Evolutionary conservation across 2,329 filamentous ascomycete species (phyloP), one percentile per base, ranked within the genome.

Genomic region (Neofusicoccum sp.): DNA sequence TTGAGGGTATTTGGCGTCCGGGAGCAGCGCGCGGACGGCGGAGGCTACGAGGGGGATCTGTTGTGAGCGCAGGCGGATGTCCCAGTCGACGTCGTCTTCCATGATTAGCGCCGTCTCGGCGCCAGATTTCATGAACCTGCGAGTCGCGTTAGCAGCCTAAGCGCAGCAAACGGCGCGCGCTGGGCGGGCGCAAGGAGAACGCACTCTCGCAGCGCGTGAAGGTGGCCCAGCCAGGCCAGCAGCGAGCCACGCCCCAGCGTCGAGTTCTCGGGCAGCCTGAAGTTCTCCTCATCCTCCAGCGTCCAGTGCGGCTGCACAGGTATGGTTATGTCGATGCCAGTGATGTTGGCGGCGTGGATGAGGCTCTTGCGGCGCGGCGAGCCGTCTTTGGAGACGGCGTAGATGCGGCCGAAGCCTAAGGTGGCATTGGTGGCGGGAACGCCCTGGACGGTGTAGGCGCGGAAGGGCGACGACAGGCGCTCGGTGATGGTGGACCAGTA

Each of bases 81-180:
- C 78, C 75, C 76, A 80, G 64, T 80, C 78, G 34, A 80, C 77
- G 63, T 80, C 78, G 67, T 80, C 78, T 71, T 80, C 78, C 45
- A 80, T 71, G 29, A 80, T 77, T 34, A 80, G 71, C 2, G 75
- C 77, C 1, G 78, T 79, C 63, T 78, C 76, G 7, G 76, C 71
- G 44, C 72, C 74, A 48, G 76, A 79, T 14, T 74, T 69, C n/a
- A 80, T 70, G 67, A 80, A 80, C 73, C 75, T 78, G 63, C 12
- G 44, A 29, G 67, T 9, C 3, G 9, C 16, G 33, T 64, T 16
- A 64, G 43, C 45, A 45, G 12, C 22, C 22, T 22, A 2, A 22
- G 22, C 22, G 8, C 22, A 45, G 22, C 28, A 6, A 12, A 41
- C 39, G 39, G 37, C 44, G 3, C n/a, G 37, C 33, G 59, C 48